Evolutionary conservation across 2,329 filamentous ascomycete species (phyloP), one percentile per base, ranked within the genome.

Genomic region (Penicillium sp.): DNA sequence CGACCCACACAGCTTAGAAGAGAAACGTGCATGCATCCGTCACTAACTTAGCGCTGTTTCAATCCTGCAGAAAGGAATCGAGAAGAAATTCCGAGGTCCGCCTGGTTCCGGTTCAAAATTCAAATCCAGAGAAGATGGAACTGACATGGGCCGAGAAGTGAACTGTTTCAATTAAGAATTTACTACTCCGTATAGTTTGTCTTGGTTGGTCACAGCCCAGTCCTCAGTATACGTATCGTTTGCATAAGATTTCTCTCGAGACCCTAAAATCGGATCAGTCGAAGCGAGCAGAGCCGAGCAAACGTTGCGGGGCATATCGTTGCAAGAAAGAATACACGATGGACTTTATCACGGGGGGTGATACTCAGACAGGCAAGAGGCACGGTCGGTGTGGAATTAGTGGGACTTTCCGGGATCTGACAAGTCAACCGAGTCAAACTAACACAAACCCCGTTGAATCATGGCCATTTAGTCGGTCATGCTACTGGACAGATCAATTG

Each of bases 51-150:
- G 49, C 28, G 49, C 49, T 19, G 22, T 40, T 35, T 42, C 38
- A 19, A 22, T n/a, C 24, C 49, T 58, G 2, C 33, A 70, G 65
- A 67, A 51, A 6, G 30, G 49, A 35, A 51, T 35, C 30, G 49
- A 35, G 30, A 49, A 30, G 9, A 12, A 17, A 49, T 28, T 15
- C 26, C 26, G 24, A 30, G 45, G 26, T 30, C 45, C 45, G 45
- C 15, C 26, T 49, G 9, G 6, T 49, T 49, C 45, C 45, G 45
- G 13, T n/a, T 5, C 6, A 8, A 7, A 30, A 30, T 30, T 7
- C 17, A 17, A 12, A 19, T 30, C 8, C 17, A 49, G 3, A n/a
- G 30, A 49, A 51, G 28, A 5, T 19, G 49, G 26, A 47, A 51
- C 24, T 10, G 26, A 30, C 45, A 19, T 30, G 26, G 26, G 12